Percentiles rank a stretch among this genome's conserved stretches.
These are phyloP conservation scores for Fusarium sp. DNA, from an alignment of 2,329 filamentous ascomycete genomes.

Conservation along the genomic window DNA sequence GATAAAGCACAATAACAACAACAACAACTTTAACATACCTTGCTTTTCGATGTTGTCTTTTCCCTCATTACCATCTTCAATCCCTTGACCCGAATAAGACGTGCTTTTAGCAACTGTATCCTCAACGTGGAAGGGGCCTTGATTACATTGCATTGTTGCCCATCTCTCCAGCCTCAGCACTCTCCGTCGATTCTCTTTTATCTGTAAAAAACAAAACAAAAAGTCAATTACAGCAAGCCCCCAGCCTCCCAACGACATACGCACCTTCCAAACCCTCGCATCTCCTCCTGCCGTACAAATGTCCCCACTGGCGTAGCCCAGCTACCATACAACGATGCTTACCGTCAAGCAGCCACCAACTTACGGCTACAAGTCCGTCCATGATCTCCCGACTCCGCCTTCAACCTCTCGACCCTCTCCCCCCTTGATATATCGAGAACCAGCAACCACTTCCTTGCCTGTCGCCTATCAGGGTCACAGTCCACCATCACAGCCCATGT, in stretches of 20 bases:
- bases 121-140: neutral
- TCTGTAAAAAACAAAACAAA: constrained; percentile 10
- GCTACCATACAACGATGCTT: constrained; percentile 64
- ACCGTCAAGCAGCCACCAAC: constrained; percentile 69
- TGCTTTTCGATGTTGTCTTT: neutral
- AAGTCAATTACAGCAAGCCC: constrained; percentile 33
- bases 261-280: constrained; percentile 11
- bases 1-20: neutral
- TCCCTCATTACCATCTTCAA: neutral
- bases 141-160: neutral
- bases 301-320: constrained; percentile 43
- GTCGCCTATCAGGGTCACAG: constrained; percentile 58
- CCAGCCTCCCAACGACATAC: constrained; percentile 21
- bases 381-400: constrained; percentile 71
- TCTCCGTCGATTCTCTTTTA: constrained; percentile 5
- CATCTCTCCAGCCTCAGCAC: neutral
- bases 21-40: neutral
- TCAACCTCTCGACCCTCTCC: constrained; percentile 66
- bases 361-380: constrained; percentile 69
- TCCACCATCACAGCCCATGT: constrained; percentile 69
- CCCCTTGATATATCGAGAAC: constrained; percentile 63
- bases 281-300: constrained; percentile 38
- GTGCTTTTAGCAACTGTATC: neutral
- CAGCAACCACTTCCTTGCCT: constrained; percentile 54
- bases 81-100: neutral